phyloP scores from a whole-genome alignment of 1,284 basidiomycete species.

The Ustilago hordei region DNA sequence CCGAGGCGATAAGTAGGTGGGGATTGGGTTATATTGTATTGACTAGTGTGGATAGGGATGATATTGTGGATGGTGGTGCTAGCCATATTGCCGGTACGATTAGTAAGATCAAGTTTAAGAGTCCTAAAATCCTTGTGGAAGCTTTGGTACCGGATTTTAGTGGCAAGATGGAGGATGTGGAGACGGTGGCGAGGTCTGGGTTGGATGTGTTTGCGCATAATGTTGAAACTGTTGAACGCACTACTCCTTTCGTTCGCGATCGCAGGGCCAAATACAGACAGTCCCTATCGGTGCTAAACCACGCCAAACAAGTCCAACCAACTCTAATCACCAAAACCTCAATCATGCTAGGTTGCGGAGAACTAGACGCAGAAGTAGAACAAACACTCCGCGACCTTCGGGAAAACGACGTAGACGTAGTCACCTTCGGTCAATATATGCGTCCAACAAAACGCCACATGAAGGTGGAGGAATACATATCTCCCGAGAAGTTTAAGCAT shows the following conservation, averaged over 20 bases:
- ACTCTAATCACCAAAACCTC: slow-evolving; percentile 95
- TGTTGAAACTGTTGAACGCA: slow-evolving; percentile 90
- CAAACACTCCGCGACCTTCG: slow-evolving; percentile 88
- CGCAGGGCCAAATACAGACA: slow-evolving; percentile 92
- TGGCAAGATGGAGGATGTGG: slow-evolving; percentile 81
- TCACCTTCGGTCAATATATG: slow-evolving; percentile 99
- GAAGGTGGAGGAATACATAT: slow-evolving; percentile 97
- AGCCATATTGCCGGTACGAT: slow-evolving; percentile 96
- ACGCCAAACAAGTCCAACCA: slow-evolving; percentile 75
- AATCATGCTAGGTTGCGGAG: slow-evolving; percentile 98
- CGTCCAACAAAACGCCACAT: slow-evolving; percentile 98
- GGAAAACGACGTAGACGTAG: slow-evolving; percentile 89
- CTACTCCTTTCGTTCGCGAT: slow-evolving; percentile 95
- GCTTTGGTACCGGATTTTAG: slow-evolving; percentile 95
- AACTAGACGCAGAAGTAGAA: slow-evolving; percentile 84
- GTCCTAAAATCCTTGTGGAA: slow-evolving; percentile 94
- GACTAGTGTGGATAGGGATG: slow-evolving; percentile 96
- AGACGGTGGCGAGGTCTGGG: slow-evolving; percentile 86
- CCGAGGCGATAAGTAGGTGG: slow-evolving; percentile 98
- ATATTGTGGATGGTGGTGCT: slow-evolving; percentile 90
- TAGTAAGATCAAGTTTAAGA: slow-evolving; percentile 90
- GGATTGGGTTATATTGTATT: slow-evolving; percentile 98
- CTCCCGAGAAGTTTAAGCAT: slow-evolving; percentile 88
- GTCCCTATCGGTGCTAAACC: slow-evolving; percentile 84
- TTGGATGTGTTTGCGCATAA: slow-evolving; percentile 99